Conservation (phyloP, 2,329 filamentous ascomycete species). For the Aspergillus ochraceoroseus region DNA sequence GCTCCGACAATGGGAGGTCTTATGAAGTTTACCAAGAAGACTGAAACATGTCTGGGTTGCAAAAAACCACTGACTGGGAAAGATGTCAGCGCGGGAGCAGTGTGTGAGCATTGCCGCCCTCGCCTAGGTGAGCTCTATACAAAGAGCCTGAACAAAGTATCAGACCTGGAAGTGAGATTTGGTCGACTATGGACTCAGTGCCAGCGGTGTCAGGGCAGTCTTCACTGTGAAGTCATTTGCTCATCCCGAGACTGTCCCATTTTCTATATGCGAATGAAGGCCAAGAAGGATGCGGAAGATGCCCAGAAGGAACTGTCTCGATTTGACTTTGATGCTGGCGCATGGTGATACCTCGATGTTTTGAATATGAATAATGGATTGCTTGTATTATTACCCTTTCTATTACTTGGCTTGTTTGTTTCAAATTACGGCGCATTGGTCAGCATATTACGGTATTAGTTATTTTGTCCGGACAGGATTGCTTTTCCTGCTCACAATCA, state of each 20-base stretch:
- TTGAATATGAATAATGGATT: conserved; percentile 8
- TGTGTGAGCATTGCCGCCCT: conserved; percentile 79
- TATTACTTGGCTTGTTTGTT: conserved; percentile 1
- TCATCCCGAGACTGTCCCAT: conserved; percentile 95
- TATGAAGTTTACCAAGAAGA: conserved; percentile 99
- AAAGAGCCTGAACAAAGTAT: conserved; percentile 79
- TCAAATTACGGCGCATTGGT: conserved; percentile 7
- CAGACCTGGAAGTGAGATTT: conserved; percentile 89
- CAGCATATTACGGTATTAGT: background rate
- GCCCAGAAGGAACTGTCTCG: conserved; percentile 80
- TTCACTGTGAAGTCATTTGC: conserved; percentile 98
- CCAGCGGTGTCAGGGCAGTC: conserved; percentile 92
- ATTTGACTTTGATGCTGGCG: conserved; percentile 80
- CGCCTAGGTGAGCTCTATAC: conserved; percentile 90
- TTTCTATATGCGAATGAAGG: conserved; percentile 99
- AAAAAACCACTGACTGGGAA: conserved; percentile 86
- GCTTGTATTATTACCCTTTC: conserved; percentile 19
- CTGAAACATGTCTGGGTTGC: conserved; percentile 96
- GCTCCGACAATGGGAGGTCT: conserved; percentile 86
- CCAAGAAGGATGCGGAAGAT: conserved; percentile 97
- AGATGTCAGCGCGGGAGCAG: conserved; percentile 75
- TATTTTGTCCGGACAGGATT: background rate
- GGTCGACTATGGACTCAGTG: conserved; percentile 95
- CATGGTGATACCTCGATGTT: conserved; percentile 49
- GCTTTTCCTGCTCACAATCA: background rate